A percentile compares a stretch with the other conserved stretches of the same genome.
Conservation (phyloP, 495 filamentous ascomycete genomes). For the Podospora fimiseda region DNA sequence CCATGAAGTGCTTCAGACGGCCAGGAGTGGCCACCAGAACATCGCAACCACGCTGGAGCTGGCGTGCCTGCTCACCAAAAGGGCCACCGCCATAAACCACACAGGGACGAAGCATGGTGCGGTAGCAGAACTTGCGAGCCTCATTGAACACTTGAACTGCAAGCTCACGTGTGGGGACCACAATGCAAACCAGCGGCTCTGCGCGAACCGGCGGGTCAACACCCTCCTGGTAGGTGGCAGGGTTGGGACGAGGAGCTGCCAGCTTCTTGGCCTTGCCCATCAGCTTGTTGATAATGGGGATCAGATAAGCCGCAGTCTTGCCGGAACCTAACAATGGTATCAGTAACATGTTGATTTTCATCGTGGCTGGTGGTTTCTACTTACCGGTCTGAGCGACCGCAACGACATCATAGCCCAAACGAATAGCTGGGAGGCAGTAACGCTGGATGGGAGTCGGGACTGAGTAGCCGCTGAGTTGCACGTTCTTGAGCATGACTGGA, state of each 20-base stretch:
- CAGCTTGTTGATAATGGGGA: constrained; percentile 80
- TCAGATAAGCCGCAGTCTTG: constrained; percentile 88
- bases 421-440: constrained; percentile 72
- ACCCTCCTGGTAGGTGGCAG: constrained; percentile 30
- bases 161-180: constrained; percentile 85
- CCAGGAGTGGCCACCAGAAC: constrained; percentile 84
- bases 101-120: constrained; percentile 89
- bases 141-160: constrained; percentile 93
- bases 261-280: constrained; percentile 92
- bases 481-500: constrained; percentile 72
- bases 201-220: constrained; percentile 52
- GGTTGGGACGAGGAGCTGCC: constrained; percentile 64
- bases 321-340: constrained; percentile 63
- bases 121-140: constrained; percentile 81
- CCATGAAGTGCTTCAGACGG: constrained; percentile 76
- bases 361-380: no score
- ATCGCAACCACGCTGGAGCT: constrained; percentile 80
- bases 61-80: constrained; percentile 53
- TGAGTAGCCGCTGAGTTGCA: constrained; percentile 56
- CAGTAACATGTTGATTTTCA: neutral
- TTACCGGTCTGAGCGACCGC: constrained; percentile 88
- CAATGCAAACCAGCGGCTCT: constrained; percentile 78
- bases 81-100: constrained; percentile 85
- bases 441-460: constrained; percentile 80
- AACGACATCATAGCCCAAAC: constrained; percentile 68